Conservation (phyloP, 2,329 filamentous ascomycete species). For the Xylaria sp. region DNA sequence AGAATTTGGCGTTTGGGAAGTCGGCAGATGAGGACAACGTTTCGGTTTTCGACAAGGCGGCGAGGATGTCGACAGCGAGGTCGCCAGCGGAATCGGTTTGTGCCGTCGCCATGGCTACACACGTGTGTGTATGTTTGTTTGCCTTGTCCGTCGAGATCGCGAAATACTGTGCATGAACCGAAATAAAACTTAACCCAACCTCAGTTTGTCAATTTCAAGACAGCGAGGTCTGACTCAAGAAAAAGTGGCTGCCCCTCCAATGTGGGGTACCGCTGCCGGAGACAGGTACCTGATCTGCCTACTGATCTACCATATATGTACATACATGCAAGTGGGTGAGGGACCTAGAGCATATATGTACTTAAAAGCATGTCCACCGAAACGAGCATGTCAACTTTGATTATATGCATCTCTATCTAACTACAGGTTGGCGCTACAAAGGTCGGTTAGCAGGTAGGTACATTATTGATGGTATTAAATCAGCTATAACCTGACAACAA, state of each 20-base stretch:
- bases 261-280: conserved; percentile 12
- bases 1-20: conserved; percentile 21
- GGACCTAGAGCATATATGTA: too few species aligned
- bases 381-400: too few species aligned
- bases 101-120: conserved; percentile 18
- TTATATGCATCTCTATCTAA: too few species aligned
- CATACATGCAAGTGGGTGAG: too few species aligned
- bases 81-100: conserved; percentile 9
- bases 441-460: not conserved
- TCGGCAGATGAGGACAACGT: conserved; percentile 21
- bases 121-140: not conserved
- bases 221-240: conserved; percentile 22
- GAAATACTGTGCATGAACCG: too few species aligned
- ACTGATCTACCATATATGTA: too few species aligned
- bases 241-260: conserved; percentile 30
- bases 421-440: too few species aligned
- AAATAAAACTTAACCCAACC: not conserved
- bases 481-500: not conserved
- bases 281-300: not conserved
- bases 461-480: not conserved
- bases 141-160: not conserved
- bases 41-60: conserved; percentile 20
- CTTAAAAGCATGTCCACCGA: too few species aligned
- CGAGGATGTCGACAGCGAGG: conserved; percentile 21
- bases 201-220: conserved; percentile 4